These are phyloP conservation scores for Hyaloscypha finlandica DNA, from an alignment of 495 filamentous ascomycete genomes.

Conservation along the genomic window DNA sequence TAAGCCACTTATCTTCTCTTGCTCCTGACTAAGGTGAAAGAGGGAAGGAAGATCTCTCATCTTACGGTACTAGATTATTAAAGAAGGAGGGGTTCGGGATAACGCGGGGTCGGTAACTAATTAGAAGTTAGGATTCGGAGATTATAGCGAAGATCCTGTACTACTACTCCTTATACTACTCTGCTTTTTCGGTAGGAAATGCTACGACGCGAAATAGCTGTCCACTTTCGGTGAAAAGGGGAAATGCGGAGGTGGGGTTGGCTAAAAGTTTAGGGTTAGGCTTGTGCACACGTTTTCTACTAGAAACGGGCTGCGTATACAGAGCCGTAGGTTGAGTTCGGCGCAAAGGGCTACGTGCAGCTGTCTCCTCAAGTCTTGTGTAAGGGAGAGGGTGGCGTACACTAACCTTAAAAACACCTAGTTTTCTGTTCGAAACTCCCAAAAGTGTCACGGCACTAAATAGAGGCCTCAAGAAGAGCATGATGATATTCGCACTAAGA, in stretches of 20 bases:
- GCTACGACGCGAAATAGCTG: constrained; percentile 1
- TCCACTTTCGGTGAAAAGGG: neutral
- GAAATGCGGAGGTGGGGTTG: neutral
- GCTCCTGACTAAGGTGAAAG: neutral
- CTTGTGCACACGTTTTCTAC: neutral
- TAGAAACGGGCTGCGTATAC: neutral
- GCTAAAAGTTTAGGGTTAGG: neutral
- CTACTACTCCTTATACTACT: neutral
- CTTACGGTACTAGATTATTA: neutral
- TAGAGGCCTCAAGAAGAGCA: neutral
- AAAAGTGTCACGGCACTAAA: neutral
- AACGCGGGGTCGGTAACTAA: neutral
- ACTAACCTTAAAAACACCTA: too few relatives aligned
- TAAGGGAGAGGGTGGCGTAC: too few relatives aligned
- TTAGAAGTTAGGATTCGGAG: neutral
- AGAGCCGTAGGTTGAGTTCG: constrained; percentile 2
- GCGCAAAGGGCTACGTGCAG: too few relatives aligned
- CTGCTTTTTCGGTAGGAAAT: neutral
- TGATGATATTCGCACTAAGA: constrained; percentile 1
- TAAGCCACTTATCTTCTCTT: neutral
- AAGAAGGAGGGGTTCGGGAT: neutral
- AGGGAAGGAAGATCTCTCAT: neutral
- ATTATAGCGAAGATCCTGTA: neutral
- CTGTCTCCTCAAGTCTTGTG: too few relatives aligned
- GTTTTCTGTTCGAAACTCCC: too few relatives aligned